Conservation (phyloP, 2,329 filamentous ascomycete species). For the Tricladium varicosporioides region DNA sequence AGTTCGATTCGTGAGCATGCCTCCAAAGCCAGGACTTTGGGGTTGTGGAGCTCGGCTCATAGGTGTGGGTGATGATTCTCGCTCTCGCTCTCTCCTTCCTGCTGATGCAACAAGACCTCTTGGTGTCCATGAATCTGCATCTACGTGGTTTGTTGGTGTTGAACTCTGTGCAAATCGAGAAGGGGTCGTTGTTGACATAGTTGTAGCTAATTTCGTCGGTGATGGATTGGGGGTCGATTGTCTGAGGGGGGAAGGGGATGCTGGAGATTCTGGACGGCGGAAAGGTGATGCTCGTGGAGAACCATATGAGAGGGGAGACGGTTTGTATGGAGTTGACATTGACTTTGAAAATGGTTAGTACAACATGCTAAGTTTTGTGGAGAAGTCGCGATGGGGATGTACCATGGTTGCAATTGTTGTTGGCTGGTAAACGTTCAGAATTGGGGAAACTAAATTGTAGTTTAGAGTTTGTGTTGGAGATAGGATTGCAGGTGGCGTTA, state of each 20-base stretch:
- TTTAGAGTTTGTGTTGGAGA: too few relatives aligned
- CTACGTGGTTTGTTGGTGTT: conserved; percentile 42
- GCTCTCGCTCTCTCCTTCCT: conserved; percentile 29
- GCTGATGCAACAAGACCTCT: conserved; percentile 32
- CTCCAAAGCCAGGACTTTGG: conserved; percentile 28
- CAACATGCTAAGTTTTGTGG: conserved; percentile 5
- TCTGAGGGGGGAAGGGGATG: conserved; percentile 64
- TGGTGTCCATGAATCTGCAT: conserved; percentile 29
- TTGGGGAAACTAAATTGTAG: not conserved
- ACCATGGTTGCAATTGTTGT: conserved; percentile 11
- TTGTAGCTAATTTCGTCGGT: conserved; percentile 47
- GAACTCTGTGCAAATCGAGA: conserved; percentile 39
- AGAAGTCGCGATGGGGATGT: conserved; percentile 21
- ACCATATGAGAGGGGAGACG: conserved; percentile 69
- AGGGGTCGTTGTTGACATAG: conserved; percentile 42
- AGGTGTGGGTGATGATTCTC: conserved; percentile 32
- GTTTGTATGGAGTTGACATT: conserved; percentile 57
- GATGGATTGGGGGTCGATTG: conserved; percentile 60
- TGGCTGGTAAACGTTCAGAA: not conserved
- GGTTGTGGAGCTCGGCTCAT: conserved; percentile 15
- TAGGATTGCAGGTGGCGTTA: too few relatives aligned
- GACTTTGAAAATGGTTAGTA: conserved; percentile 10
- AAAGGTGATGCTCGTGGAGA: conserved; percentile 68
- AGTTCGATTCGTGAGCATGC: conserved; percentile 24
- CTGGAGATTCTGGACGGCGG: conserved; percentile 58